Evolutionary conservation across 306 rosid species (phyloP).

Genomic region (Cicer bijugum): DNA sequence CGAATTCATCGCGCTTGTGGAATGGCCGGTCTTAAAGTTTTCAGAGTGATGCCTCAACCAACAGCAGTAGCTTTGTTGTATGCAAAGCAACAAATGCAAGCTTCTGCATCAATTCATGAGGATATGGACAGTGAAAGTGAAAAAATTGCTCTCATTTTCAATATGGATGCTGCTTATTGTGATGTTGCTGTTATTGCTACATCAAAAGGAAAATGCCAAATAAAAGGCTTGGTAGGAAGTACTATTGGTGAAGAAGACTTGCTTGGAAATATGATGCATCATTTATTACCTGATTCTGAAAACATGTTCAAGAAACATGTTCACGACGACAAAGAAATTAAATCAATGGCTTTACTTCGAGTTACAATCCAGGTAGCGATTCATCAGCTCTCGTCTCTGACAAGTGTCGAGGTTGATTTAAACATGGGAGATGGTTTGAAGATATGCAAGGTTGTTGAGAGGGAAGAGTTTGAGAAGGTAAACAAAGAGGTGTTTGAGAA

Average conservation of each 20-base stretch:
- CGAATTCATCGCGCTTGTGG: constrained; percentile 87
- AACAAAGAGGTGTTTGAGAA: constrained; percentile 69
- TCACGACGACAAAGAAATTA: constrained; percentile 59
- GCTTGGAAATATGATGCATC: constrained; percentile 75
- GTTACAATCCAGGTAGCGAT: constrained; percentile 75
- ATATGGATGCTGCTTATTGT: constrained; percentile 89
- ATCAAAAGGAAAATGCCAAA: constrained; percentile 81
- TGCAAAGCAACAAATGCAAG: constrained; percentile 72
- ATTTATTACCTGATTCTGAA: constrained; percentile 66
- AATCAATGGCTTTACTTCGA: constrained; percentile 64
- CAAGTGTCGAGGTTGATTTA: constrained; percentile 57
- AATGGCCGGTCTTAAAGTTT: constrained; percentile 86
- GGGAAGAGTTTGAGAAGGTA: constrained; percentile 74
- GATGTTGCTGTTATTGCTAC: constrained; percentile 82
- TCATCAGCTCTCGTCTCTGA: constrained; percentile 66
- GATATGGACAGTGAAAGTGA: constrained; percentile 63
- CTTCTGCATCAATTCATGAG: constrained; percentile 44
- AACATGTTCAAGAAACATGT: constrained; percentile 45
- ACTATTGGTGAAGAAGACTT: constrained; percentile 87
- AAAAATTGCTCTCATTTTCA: constrained; percentile 80
- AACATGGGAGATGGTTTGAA: constrained; percentile 68
- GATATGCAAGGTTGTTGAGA: constrained; percentile 56
- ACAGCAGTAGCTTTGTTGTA: constrained; percentile 84
- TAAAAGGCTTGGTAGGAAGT: constrained; percentile 76
- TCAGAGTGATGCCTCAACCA: constrained; percentile 87